Evolutionary conservation across 2,329 filamentous ascomycete genomes (phyloP).

Genomic region (Fusarium dlaminii): DNA sequence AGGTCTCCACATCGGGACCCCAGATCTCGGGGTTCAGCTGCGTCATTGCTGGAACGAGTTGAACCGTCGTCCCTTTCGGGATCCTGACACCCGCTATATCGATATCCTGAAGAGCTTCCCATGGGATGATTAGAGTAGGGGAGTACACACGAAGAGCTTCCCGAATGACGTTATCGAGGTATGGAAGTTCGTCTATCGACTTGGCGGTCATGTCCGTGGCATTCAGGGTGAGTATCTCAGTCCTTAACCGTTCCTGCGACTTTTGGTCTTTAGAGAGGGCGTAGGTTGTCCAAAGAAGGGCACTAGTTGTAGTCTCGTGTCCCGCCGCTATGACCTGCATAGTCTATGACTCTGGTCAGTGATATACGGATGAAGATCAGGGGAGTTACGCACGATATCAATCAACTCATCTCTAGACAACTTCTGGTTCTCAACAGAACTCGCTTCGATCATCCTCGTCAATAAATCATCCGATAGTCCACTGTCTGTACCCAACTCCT

Average conservation of each 20-base stretch:
- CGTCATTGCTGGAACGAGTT: slow-evolving; percentile 9
- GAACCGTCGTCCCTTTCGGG: slow-evolving; percentile 15
- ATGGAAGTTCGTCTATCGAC: background rate
- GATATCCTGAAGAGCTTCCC: slow-evolving; percentile 9
- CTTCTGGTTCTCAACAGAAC: background rate
- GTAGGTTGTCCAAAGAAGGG: slow-evolving; percentile 2
- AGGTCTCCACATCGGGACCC: background rate
- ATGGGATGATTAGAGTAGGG: slow-evolving; percentile 1
- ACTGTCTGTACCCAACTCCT: background rate
- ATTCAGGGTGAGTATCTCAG: background rate
- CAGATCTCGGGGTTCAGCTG: slow-evolving; percentile 23
- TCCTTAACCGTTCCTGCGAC: background rate
- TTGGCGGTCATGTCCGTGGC: background rate
- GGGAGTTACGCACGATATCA: background rate
- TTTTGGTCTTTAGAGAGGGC: background rate
- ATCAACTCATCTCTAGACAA: slow-evolving; percentile 22
- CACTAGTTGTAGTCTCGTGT: slow-evolving; percentile 23
- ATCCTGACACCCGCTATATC: background rate
- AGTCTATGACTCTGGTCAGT: background rate
- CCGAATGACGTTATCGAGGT: slow-evolving; percentile 15
- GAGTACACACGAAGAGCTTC: slow-evolving; percentile 25
- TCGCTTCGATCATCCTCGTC: slow-evolving; percentile 25
- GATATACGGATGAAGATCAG: rapidly evolving
- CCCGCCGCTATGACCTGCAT: slow-evolving; percentile 29
- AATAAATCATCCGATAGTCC: slow-evolving; percentile 14